These are phyloP conservation scores for Alternaria sp. DNA, from an alignment of 2,329 filamentous ascomycete genomes.

Conservation along the genomic window DNA sequence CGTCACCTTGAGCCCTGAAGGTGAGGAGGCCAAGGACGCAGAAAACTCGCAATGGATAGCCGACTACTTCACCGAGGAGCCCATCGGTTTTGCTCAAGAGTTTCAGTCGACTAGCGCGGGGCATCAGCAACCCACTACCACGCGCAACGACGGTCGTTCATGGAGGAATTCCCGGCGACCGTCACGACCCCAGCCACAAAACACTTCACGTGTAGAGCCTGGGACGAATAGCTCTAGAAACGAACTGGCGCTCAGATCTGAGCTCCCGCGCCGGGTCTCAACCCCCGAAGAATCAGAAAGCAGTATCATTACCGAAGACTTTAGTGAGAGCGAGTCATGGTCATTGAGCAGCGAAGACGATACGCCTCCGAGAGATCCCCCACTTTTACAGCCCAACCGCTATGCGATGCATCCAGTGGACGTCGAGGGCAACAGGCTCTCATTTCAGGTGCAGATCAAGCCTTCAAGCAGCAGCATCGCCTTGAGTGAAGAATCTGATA, in stretches of 20 bases:
- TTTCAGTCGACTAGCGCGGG: neutral
- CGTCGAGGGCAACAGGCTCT: slow-evolving; percentile 30
- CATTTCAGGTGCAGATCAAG: slow-evolving; percentile 25
- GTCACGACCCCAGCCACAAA: neutral
- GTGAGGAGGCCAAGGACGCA: neutral
- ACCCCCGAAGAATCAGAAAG: neutral
- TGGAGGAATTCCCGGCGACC: neutral
- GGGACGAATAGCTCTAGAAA: neutral
- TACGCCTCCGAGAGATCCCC: neutral
- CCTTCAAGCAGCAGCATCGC: neutral
- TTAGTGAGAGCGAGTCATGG: neutral
- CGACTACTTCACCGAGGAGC: neutral
- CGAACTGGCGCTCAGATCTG: neutral
- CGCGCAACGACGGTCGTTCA: neutral
- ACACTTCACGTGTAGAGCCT: neutral
- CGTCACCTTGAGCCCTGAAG: neutral
- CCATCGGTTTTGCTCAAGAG: neutral
- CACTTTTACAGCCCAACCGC: neutral
- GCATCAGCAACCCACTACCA: neutral
- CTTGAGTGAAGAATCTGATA: neutral
- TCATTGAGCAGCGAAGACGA: neutral
- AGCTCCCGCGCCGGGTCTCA: neutral
- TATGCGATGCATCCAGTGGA: slow-evolving; percentile 20
- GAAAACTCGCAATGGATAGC: neutral
- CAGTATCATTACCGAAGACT: neutral